Base-by-base conservation (phyloP, 129 eudicot species). In the Tagetes erecta region DNA sequence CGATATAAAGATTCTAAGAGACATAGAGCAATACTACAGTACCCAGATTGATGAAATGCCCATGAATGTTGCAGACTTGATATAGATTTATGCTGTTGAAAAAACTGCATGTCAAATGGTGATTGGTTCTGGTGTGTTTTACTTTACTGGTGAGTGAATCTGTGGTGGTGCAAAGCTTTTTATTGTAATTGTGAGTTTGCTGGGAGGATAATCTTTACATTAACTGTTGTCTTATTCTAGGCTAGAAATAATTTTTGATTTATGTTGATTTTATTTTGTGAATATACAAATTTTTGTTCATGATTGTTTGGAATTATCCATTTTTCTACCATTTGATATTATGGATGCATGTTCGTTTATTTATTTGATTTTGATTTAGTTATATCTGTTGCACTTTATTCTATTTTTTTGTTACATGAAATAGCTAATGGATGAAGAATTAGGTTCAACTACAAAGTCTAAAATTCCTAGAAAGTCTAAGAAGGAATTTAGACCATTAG, bases 31-130 rank as follows among this genome's bases (percentile, higher is more conserved):
- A 73, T 93, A 93, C 75, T 93, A 93, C 89, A 93, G 98, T 67
- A 93, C 98, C 44, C 98, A 93, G 86, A 93, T 93, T 1, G 96
- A 90, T 81, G 98, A 93, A 76, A 87, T 90, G 96, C 98, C 98
- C 3, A 87, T 93, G 98, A 93, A 93, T 60, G 95, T 93, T 70
- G 96, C 95, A 5, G 98, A 93, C 72, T 77, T 93, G 75, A 93
- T 93, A 71, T 93, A 74, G 77, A 38, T 20, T 20, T 20, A 20
- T n/a, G 12, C 59, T 2, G 67, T 38, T 11, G 20, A 1, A 38
- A 56, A 39, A 36, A 30, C 30, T 10, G 49, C 30, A 38, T 12
- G 35, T 20, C 7, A 49, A 50, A 68, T 75, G 60, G 34, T 34
- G 64, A 34, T 38, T 20, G 27, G 27, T 39, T 47, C 51, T 66